Evolutionary conservation across 768 basidiomycete species (phyloP).

Genomic region (Tephrocybe sp.): DNA sequence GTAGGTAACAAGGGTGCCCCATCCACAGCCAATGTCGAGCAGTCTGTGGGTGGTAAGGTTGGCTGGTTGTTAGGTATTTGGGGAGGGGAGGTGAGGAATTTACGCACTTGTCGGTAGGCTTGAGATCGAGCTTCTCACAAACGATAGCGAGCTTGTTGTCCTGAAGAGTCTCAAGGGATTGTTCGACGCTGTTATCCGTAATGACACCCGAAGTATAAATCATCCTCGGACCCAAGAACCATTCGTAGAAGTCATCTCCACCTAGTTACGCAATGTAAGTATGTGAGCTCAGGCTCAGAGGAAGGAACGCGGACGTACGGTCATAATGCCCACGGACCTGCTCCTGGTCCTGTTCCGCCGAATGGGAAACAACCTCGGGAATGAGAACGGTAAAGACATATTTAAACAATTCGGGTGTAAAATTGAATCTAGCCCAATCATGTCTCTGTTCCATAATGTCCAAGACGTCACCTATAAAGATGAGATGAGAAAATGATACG

Average conservation of each 20-base stretch:
- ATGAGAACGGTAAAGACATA: conserved; percentile 85
- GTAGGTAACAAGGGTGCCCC: conserved; percentile 94
- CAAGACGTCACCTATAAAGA: conserved; percentile 75
- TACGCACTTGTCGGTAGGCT: conserved; percentile 69
- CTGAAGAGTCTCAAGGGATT: conserved; percentile 92
- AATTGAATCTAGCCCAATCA: conserved; percentile 91
- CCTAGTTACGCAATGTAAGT: conserved; percentile 33
- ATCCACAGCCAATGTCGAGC: conserved; percentile 89
- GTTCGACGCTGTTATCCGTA: conserved; percentile 59
- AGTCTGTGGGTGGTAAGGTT: conserved; percentile 35
- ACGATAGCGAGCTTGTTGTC: conserved; percentile 97
- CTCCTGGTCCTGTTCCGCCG: conserved; percentile 88
- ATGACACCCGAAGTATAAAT: conserved; percentile 96
- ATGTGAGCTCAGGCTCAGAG: not conserved
- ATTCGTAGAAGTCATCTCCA: conserved; percentile 95
- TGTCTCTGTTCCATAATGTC: conserved; percentile 93
- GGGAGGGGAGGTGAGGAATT: conserved; percentile 13
- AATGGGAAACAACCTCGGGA: conserved; percentile 93
- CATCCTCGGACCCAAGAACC: conserved; percentile 97
- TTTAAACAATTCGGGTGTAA: conserved; percentile 90
- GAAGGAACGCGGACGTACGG: conserved; percentile 42
- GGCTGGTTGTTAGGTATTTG: not conserved
- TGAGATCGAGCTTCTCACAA: conserved; percentile 89
- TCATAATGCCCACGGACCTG: conserved; percentile 97
- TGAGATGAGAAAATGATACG: not conserved